Percentiles rank a stretch among this genome's conserved stretches.
Evolutionary conservation across 495 filamentous ascomycete species (phyloP).

Genomic region (Penicillium manginii): DNA sequence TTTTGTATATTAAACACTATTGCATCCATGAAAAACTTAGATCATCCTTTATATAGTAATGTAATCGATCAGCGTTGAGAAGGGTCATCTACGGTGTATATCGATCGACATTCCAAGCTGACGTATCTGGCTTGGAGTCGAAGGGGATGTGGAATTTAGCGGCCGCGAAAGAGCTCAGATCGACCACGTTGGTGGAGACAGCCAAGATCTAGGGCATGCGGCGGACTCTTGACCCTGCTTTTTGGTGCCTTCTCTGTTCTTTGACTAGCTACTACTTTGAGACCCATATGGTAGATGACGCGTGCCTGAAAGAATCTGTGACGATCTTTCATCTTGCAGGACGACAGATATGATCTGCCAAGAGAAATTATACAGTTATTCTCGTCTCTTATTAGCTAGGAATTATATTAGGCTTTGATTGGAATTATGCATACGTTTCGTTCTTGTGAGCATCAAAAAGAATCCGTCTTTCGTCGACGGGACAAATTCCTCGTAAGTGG

Average conservation of each 20-base stretch:
- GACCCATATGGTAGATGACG: conserved; percentile 14
- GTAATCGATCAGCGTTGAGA: not conserved
- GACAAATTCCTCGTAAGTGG: no score
- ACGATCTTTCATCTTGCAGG: not conserved
- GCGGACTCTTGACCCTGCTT: not conserved
- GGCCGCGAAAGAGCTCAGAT: conserved; percentile 5
- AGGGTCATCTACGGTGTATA: conserved; percentile 2
- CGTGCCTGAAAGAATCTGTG: not conserved
- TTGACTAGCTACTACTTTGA: no score
- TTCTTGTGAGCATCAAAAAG: not conserved
- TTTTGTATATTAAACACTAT: conserved; percentile 1
- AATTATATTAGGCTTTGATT: not conserved
- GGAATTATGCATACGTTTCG: not conserved
- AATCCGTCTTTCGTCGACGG: no score
- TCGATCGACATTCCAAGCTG: conserved; percentile 20
- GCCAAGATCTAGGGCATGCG: conserved; percentile 10
- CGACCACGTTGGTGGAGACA: conserved; percentile 16
- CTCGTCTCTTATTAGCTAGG: not conserved
- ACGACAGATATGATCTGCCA: not conserved
- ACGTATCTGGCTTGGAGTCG: conserved; percentile 11
- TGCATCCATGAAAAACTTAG: no score
- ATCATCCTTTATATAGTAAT: not conserved
- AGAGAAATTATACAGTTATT: not conserved
- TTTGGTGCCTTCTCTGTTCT: not conserved
- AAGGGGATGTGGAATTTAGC: conserved; percentile 15